phyloP scores from a whole-genome alignment of 768 basidiomycete genomes.

The Harrya chromipes region DNA sequence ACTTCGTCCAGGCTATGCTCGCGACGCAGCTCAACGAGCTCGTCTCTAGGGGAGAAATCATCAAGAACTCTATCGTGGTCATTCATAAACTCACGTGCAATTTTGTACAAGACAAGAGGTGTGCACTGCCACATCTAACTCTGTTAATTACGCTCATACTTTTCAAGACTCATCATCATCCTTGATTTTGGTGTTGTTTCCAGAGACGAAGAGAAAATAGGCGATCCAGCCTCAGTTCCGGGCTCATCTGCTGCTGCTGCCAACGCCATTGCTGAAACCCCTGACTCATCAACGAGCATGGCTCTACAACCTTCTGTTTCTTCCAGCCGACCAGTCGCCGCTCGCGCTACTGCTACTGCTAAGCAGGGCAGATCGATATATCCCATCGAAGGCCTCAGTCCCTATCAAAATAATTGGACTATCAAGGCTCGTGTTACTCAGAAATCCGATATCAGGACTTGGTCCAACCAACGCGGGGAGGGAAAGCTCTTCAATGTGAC shows the following conservation, averaged over 20 bases:
- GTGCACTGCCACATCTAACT: conserved; percentile 20
- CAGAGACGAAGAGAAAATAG: conserved; percentile 66
- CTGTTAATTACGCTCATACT: conserved; percentile 2
- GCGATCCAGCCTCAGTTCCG: conserved; percentile 47
- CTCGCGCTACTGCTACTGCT: conserved; percentile 14
- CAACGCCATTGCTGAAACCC: conserved; percentile 18
- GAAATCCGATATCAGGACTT: conserved; percentile 87
- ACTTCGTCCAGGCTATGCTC: conserved; percentile 92
- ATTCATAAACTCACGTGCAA: conserved; percentile 81
- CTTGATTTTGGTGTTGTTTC: conserved; percentile 61
- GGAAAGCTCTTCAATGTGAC: conserved; percentile 93
- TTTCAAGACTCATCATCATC: conserved; percentile 72
- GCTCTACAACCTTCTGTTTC: conserved; percentile 27
- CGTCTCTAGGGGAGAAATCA: conserved; percentile 59
- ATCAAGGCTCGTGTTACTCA: conserved; percentile 92
- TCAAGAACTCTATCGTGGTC: conserved; percentile 64
- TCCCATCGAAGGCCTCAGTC: conserved; percentile 93
- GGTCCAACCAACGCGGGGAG: conserved; percentile 86
- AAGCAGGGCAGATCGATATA: conserved; percentile 40
- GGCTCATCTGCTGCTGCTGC: conserved; percentile 32
- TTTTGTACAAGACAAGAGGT: conserved; percentile 82
- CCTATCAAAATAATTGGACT: conserved; percentile 98
- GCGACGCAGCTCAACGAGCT: conserved; percentile 85
- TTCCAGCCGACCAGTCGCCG: conserved; percentile 10
- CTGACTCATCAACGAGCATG: conserved; percentile 30